These are phyloP conservation scores for Apiotrichum sp. DNA, from an alignment of 1,284 basidiomycete species.

Conservation along the genomic window DNA sequence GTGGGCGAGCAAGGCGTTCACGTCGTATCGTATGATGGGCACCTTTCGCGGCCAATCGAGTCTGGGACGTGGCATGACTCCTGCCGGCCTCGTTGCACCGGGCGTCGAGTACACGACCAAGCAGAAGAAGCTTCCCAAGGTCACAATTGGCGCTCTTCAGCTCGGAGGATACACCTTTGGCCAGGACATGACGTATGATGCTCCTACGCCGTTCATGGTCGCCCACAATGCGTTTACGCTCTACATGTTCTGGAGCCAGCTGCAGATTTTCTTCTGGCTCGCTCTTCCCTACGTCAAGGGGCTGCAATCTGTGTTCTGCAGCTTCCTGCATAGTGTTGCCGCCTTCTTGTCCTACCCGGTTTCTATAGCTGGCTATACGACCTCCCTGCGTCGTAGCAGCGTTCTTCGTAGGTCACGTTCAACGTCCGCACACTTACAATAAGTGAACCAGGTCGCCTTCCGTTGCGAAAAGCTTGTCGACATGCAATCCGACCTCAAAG, in stretches of 20 bases:
- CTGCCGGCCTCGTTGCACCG: neutral
- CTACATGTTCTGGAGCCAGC: constrained; percentile 4
- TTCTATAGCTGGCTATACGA: constrained; percentile 44
- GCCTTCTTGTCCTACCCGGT: constrained; percentile 63
- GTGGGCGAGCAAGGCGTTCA: neutral
- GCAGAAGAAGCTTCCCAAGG: neutral
- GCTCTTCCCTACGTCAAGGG: neutral
- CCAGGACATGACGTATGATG: neutral
- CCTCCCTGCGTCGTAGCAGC: neutral
- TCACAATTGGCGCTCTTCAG: neutral
- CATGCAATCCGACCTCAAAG: neutral
- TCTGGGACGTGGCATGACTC: neutral
- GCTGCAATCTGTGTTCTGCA: neutral
- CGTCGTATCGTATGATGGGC: neutral
- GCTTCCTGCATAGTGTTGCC: constrained; percentile 66
- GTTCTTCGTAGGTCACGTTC: neutral
- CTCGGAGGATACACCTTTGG: neutral
- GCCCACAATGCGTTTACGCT: constrained; percentile 1
- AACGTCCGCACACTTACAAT: neutral
- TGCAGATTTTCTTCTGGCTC: neutral
- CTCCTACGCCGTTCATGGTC: neutral
- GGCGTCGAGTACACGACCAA: neutral
- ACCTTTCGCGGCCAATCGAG: neutral
- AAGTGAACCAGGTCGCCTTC: constrained; percentile 3
- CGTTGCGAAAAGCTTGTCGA: neutral